These are phyloP conservation scores for Neonectria punicea DNA, from an alignment of 2,329 filamentous ascomycete genomes.

Conservation along the genomic window DNA sequence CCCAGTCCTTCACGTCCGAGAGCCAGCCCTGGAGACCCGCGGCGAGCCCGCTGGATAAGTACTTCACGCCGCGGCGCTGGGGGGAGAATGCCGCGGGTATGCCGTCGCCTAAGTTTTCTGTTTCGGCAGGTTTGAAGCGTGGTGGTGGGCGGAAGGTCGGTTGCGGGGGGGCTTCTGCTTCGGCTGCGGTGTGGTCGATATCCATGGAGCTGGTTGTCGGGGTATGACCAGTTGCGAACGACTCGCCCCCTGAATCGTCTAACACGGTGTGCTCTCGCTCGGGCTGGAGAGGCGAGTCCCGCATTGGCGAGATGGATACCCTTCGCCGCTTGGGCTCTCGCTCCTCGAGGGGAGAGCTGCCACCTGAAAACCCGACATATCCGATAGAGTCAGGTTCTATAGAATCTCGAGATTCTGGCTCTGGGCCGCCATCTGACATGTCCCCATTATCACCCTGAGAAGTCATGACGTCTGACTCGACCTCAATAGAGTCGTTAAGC, in stretches of 20 bases:
- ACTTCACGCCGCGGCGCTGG: constrained; percentile 49
- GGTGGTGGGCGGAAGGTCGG: constrained; percentile 53
- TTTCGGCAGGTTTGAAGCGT: constrained; percentile 51
- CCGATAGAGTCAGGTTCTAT: constrained; percentile 21
- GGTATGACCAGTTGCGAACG: constrained; percentile 10
- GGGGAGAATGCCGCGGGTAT: constrained; percentile 49
- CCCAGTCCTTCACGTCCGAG: constrained; percentile 53
- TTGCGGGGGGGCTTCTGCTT: constrained; percentile 42
- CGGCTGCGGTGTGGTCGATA: constrained; percentile 28
- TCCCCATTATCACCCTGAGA: constrained; percentile 25
- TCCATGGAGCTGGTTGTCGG: constrained; percentile 26
- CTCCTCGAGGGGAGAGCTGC: constrained; percentile 25
- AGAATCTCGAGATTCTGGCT: constrained; percentile 1
- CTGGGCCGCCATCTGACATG: constrained; percentile 17
- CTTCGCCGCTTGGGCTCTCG: constrained; percentile 43
- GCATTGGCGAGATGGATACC: constrained; percentile 43
- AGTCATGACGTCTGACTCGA: constrained; percentile 40
- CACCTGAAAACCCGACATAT: constrained; percentile 8
- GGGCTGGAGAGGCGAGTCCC: constrained; percentile 22
- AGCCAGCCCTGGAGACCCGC: constrained; percentile 54
- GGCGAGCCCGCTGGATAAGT: constrained; percentile 51
- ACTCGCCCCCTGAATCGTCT: constrained; percentile 6
- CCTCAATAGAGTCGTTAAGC: constrained; percentile 44
- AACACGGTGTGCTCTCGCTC: constrained; percentile 4
- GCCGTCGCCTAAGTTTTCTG: constrained; percentile 34